These are phyloP conservation scores for Leptographium procerum DNA, from an alignment of 2,329 filamentous ascomycete species.

Conservation along the genomic window DNA sequence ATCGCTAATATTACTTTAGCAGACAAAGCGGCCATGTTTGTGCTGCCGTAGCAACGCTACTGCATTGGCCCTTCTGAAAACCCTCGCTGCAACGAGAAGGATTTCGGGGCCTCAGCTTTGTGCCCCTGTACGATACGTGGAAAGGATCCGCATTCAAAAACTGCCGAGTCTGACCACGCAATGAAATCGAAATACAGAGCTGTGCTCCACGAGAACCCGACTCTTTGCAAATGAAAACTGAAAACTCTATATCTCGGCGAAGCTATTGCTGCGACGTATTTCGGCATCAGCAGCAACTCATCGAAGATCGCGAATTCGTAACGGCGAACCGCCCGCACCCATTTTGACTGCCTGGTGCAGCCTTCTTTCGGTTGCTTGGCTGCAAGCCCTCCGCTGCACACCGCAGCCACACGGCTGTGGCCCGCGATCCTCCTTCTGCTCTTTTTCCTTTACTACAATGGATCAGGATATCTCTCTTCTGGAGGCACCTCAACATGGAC, in stretches of 20 bases:
- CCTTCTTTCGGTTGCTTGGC: no score
- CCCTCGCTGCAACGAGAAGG: neutral
- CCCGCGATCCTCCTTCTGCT: neutral
- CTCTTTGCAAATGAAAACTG: neutral
- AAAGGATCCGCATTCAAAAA: neutral
- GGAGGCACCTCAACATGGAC: neutral
- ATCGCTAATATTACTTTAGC: neutral
- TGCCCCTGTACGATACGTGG: no score
- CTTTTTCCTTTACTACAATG: neutral
- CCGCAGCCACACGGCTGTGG: neutral
- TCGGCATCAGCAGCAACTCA: neutral
- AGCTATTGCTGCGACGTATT: neutral
- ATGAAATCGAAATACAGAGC: neutral
- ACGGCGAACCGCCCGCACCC: neutral
- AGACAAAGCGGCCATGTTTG: neutral
- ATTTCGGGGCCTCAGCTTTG: neutral
- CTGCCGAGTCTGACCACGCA: neutral
- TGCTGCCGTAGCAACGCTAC: conserved; percentile 12
- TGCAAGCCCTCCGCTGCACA: neutral
- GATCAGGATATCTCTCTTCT: neutral
- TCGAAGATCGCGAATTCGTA: neutral
- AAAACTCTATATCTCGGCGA: neutral
- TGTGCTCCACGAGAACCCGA: neutral
- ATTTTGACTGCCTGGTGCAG: neutral
- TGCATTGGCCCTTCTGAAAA: neutral